Percentiles rank a stretch among this genome's conserved stretches.
Conservation (phyloP, 345 rosid species). For the Heritiera littoralis region DNA sequence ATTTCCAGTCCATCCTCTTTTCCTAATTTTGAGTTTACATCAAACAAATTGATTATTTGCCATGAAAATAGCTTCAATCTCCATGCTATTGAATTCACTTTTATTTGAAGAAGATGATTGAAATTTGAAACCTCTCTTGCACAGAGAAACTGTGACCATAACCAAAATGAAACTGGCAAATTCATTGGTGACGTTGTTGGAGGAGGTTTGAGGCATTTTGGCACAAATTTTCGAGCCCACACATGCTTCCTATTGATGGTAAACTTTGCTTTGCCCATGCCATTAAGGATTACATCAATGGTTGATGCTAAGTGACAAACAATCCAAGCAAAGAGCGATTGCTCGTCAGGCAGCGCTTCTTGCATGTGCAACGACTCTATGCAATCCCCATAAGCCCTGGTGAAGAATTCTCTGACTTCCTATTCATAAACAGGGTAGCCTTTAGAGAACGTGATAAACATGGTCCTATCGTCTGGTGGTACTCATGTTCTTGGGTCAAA, state of each 20-base stretch:
- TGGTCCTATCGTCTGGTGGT: constrained; percentile 48
- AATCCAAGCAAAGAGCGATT: constrained; percentile 48
- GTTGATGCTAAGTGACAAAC: constrained; percentile 32
- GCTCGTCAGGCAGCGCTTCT: constrained; percentile 40
- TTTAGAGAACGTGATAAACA: constrained; percentile 64
- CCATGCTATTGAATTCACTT: not conserved
- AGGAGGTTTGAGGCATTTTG: constrained; percentile 28
- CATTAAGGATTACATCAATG: constrained; percentile 37
- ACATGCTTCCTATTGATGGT: constrained; percentile 67
- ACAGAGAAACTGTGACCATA: not conserved
- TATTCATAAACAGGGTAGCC: constrained; percentile 55
- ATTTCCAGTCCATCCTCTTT: too few species aligned
- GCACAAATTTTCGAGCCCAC: constrained; percentile 61
- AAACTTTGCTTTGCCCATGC: constrained; percentile 45
- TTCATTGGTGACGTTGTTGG: not conserved
- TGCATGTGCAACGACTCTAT: constrained; percentile 57
- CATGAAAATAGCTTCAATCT: not conserved
- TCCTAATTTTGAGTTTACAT: not conserved
- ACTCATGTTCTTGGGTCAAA: not conserved
- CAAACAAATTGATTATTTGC: not conserved
- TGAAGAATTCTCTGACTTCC: constrained; percentile 54
- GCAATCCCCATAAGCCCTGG: constrained; percentile 42
- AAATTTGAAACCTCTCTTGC: not conserved
- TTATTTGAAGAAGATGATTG: not conserved
- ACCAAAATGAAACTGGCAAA: not conserved